Base-by-base conservation (phyloP, 768 basidiomycete genomes). In the Jaapia argillacea region DNA sequence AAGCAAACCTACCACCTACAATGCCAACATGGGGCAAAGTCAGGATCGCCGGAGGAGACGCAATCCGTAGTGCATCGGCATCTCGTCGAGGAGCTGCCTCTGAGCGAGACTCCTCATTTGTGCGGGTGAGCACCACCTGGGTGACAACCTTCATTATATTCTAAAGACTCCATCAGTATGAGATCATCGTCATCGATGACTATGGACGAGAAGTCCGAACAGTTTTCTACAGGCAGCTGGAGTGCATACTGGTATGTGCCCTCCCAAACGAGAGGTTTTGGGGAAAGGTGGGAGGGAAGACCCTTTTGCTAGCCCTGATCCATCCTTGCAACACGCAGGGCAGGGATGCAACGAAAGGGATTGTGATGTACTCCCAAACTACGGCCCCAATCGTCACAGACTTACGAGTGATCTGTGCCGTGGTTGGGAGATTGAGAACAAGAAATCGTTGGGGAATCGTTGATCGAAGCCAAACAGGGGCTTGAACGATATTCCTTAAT, bases 1-100 rank as follows among this genome's bases (percentile, higher is more conserved):
- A 36, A 2, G 22, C 23, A 4, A 26, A 38, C 2, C 49, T 57
- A 4, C 55, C 54, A 1, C 12, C 21, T 4, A 14, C 45, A n/a
- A 56, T 58, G 47, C 43, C 47, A 36, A 41, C 45, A 3, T 59
- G 55, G 52, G 58, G 54, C 6, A 60, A 57, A 31, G 40, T 64
- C 0, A 38, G 52, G 5, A 54, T 63, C 18, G 25, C 43, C 25
- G 51, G 57, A 5, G 57, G 62, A 2, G 61, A 62, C 33, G 24
- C 37, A 3, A 58, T 64, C 26, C 27, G 51, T 10, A 42, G 27
- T 1, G 21, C 23, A 1, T 10, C 16, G 5, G 24, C 27, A 5
- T 14, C 40, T 3, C 22, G 24, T 42, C 20, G 44, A 42, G 23
- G 16, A 28, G 5, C 35, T 14, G 1, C 22, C 26, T 16, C 27